phyloP scores from a whole-genome alignment of 371 early-diverging fungal genomes.

The Syncephalis fuscata region DNA sequence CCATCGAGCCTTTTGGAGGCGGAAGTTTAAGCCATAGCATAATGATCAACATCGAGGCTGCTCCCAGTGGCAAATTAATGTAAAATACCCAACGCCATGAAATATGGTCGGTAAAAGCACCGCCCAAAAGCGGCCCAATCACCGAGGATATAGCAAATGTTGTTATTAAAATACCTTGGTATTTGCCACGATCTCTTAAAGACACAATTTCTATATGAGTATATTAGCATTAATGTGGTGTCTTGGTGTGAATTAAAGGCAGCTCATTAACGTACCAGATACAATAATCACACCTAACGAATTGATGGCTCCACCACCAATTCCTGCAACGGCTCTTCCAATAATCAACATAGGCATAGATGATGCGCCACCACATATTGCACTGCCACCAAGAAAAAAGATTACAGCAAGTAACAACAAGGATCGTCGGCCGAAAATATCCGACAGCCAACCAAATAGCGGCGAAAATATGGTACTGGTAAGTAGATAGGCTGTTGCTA shows the following conservation, averaged over 20 bases:
- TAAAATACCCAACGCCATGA: constrained; percentile 29
- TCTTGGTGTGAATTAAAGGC: constrained; percentile 7
- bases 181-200: constrained; percentile 32
- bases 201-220: constrained; percentile 41
- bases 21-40: constrained; percentile 31
- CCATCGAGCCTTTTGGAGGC: constrained; percentile 16
- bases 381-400: constrained; percentile 34
- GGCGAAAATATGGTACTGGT: constrained; percentile 23
- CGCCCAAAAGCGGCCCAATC: constrained; percentile 26
- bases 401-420: constrained; percentile 31
- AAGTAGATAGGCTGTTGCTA: constrained; percentile 14
- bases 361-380: constrained; percentile 31
- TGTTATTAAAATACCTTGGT: constrained; percentile 26
- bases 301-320: constrained; percentile 57
- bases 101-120: constrained; percentile 22
- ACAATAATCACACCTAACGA: constrained; percentile 41
- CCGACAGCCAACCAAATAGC: constrained; percentile 28
- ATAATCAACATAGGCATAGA: constrained; percentile 34
- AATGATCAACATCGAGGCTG: constrained; percentile 8
- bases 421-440: constrained; percentile 48
- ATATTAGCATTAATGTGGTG: background rate
- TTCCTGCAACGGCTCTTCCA: constrained; percentile 33
- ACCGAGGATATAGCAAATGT: constrained; percentile 21
- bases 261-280: constrained; percentile 14
- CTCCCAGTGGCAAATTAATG: constrained; percentile 15